A percentile compares a stretch with the other conserved stretches of the same genome.
These are phyloP conservation scores for Gracilaria domingensis DNA, from an alignment of 23 red algal species.

Conservation along the genomic window DNA sequence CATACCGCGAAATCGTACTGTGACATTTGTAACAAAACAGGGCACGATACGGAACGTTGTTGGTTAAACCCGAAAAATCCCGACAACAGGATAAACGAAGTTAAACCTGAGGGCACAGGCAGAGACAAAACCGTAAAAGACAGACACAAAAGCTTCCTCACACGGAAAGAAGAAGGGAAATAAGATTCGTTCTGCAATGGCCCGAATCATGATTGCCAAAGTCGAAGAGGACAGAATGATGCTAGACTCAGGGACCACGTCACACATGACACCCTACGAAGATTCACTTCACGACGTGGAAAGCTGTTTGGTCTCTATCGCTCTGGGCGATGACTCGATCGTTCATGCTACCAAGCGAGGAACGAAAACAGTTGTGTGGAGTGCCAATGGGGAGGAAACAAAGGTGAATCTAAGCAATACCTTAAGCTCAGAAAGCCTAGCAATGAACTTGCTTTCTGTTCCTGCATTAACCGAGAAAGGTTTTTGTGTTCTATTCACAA, in stretches of 20 bases:
- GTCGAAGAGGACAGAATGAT: neutral
- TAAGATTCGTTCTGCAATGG: neutral
- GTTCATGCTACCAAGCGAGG: neutral
- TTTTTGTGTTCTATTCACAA: constrained; percentile 5
- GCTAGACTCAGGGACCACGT: constrained; percentile 35
- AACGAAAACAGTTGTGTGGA: constrained; percentile 18
- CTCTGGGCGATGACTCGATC: constrained; percentile 16
- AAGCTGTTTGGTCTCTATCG: too few species aligned
- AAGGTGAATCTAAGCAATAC: neutral
- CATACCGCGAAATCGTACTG: neutral
- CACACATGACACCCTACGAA: too few species aligned
- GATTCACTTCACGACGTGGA: too few species aligned
- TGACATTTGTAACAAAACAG: neutral
- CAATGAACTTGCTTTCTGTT: constrained; percentile 36
- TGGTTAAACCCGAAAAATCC: constrained; percentile 18
- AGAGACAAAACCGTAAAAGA: too few species aligned
- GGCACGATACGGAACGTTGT: neutral
- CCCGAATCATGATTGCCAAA: neutral
- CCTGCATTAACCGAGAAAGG: constrained; percentile 24
- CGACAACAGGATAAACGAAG: neutral
- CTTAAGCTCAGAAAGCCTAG: neutral
- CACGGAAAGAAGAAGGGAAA: too few species aligned
- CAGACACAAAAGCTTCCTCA: too few species aligned
- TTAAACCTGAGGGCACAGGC: too few species aligned
- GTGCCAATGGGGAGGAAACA: constrained; percentile 3